Base-by-base conservation (phyloP, 2,329 filamentous ascomycete species). In the Fusarium pseudonygamai region DNA sequence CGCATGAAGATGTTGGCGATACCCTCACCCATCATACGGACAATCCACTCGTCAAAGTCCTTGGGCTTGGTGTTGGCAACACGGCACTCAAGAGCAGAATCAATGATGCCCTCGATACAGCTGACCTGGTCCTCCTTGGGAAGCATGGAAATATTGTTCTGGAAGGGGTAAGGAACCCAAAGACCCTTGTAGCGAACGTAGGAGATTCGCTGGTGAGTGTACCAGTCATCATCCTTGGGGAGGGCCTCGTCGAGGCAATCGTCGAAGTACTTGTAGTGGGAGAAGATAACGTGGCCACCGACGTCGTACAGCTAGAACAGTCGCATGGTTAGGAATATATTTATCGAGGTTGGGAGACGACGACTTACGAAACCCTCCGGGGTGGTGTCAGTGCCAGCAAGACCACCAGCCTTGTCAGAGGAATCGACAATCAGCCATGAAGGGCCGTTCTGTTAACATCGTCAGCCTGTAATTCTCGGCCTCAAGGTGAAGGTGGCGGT, bases 221-320 rank as follows among this genome's bases (percentile, higher is more conserved):
- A 98, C 96, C 96, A 99, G 87, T 99, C 96, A 68, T 94, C 92
- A 67, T 95, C 91, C 81, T 94, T 94, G 79, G 96, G 96, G 46
- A 99, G 92, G 60, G 96, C 96, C 89, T 99, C 96, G 83, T 98
- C 90, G 82, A 99, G 92, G 87, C 94, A 97, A 88, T 99, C 96
- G 86, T 99, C 96, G 84, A 99, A 99, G 91, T 99, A 99, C 88
- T 98, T 98, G 93, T 99, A 99, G 90, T 98, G 95, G 79, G 95
- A 98, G 90, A 98, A 98, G 87, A 98, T 98, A 85, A 98, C 95
- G 86, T 98, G 95, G 79, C 95, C 95, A 83, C 95, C 95, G 79
- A 99, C 96, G 86, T 99, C 96, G 90, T 98, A 99, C 79, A 99
- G 91, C 96, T 97, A 80, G 28, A 67, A 28, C 28, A 53, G 53